Conservation (phyloP, 1,284 basidiomycete genomes). For the Puccinia polysora region DNA sequence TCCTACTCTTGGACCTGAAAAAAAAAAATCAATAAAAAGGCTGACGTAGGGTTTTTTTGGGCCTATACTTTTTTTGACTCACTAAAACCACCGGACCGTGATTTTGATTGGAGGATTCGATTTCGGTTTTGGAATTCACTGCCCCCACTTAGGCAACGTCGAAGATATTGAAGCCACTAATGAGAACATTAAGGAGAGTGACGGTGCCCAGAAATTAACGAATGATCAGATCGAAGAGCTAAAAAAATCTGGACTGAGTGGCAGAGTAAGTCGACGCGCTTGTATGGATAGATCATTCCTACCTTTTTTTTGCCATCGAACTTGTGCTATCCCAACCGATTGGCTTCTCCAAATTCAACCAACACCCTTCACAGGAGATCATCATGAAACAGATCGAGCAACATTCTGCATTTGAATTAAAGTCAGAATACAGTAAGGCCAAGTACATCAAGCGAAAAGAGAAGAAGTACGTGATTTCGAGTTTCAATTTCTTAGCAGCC, state of each 20-base stretch:
- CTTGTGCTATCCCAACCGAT: not conserved
- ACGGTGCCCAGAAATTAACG: slow-evolving; percentile 50
- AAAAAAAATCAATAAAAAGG: not conserved
- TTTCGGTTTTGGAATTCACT: too few relatives aligned
- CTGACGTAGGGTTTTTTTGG: not conserved
- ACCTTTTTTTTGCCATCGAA: not conserved
- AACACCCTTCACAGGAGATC: slow-evolving; percentile 61
- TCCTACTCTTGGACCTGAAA: not conserved
- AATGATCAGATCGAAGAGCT: slow-evolving; percentile 52
- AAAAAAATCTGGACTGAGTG: slow-evolving; percentile 50
- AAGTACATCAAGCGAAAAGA: slow-evolving; percentile 93
- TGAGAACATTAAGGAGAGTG: slow-evolving; percentile 53
- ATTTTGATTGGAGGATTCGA: not conserved
- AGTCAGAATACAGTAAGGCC: slow-evolving; percentile 94
- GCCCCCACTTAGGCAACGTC: slow-evolving; percentile 45
- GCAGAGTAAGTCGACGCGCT: slow-evolving; percentile 44
- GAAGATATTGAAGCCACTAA: slow-evolving; percentile 52
- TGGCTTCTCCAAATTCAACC: not conserved
- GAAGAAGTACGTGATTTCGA: slow-evolving; percentile 64
- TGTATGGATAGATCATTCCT: not conserved
- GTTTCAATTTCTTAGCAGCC: too few relatives aligned
- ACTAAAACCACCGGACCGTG: not conserved
- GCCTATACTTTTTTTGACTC: too few relatives aligned
- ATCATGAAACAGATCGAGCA: slow-evolving; percentile 85
- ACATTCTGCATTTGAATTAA: slow-evolving; percentile 80